These are phyloP conservation scores for Phytophthora kernoviae DNA, from an alignment of 352 stramenopile genomes.

Conservation along the genomic window DNA sequence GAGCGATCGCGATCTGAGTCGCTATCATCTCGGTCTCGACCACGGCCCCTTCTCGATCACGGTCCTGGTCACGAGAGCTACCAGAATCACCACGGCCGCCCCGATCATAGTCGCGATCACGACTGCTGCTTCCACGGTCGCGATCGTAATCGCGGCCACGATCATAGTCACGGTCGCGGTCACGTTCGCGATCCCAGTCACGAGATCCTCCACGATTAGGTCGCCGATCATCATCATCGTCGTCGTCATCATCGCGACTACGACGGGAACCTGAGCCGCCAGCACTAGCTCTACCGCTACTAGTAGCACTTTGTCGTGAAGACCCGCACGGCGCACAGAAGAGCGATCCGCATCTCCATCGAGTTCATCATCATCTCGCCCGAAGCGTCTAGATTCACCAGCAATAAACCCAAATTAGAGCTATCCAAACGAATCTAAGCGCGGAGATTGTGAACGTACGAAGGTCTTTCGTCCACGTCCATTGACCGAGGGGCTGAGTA, in stretches of 20 bases:
- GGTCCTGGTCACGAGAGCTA: slow-evolving; percentile 39
- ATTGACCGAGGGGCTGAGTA: slow-evolving; percentile 76
- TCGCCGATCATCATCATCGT: slow-evolving; percentile 49
- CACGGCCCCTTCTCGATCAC: slow-evolving; percentile 29
- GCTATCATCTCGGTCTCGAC: slow-evolving; percentile 21
- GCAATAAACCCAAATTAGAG: not conserved
- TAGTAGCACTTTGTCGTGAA: slow-evolving; percentile 16
- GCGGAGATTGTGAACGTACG: slow-evolving; percentile 39
- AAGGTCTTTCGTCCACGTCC: slow-evolving; percentile 83
- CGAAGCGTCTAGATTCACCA: slow-evolving; percentile 56
- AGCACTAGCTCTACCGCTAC: slow-evolving; percentile 14
- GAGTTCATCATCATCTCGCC: slow-evolving; percentile 67
- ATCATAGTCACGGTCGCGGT: slow-evolving; percentile 32
- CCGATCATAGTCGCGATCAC: slow-evolving; percentile 32
- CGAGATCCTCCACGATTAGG: slow-evolving; percentile 32
- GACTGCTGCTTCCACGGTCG: slow-evolving; percentile 33
- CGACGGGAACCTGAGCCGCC: slow-evolving; percentile 28
- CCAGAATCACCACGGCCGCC: slow-evolving; percentile 36
- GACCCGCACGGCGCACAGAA: slow-evolving; percentile 26
- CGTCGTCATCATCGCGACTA: slow-evolving; percentile 45
- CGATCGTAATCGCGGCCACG: slow-evolving; percentile 34
- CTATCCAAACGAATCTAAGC: not conserved
- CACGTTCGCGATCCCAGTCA: slow-evolving; percentile 43
- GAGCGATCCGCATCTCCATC: slow-evolving; percentile 53
- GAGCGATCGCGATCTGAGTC: slow-evolving; percentile 40